A percentile compares a stretch with the other conserved stretches of the same genome.
Evolutionary conservation across 257 asterid genomes (phyloP).

Genomic region (Parsonsia alboflavescens): DNA sequence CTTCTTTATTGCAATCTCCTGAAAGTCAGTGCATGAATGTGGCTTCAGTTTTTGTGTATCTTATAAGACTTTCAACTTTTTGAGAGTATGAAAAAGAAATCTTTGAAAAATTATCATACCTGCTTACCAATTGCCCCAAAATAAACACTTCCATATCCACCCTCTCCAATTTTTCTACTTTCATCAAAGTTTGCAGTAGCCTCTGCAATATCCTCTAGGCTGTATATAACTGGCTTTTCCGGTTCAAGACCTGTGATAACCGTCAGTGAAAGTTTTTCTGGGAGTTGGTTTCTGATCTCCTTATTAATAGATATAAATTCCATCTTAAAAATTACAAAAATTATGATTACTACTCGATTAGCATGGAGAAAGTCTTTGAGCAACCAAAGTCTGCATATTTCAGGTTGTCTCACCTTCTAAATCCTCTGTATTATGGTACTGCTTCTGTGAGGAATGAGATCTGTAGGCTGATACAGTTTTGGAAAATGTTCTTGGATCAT

Average conservation of each 20-base stretch:
- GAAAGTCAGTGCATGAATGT: conserved; percentile 14
- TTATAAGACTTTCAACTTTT: neutral
- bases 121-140: conserved; percentile 51
- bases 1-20: conserved; percentile 85
- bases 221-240: conserved; percentile 54
- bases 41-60: conserved; percentile 1
- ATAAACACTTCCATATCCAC: conserved; percentile 83
- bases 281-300: conserved; percentile 12
- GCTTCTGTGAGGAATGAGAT: conserved; percentile 40
- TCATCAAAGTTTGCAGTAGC: conserved; percentile 68
- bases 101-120: conserved; percentile 30
- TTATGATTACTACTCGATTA: neutral
- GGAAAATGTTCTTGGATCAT: conserved; percentile 37
- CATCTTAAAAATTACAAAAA: neutral
- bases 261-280: conserved; percentile 19
- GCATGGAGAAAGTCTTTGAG: neutral
- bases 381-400: neutral
- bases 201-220: conserved; percentile 61
- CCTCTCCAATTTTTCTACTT: conserved; percentile 61
- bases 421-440: conserved; percentile 26
- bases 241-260: conserved; percentile 58
- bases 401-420: conserved; percentile 42
- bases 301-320: neutral
- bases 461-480: conserved; percentile 33
- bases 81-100: conserved; percentile 1